Conservation (phyloP, 306 rosid species). For the Malus orientalis region DNA sequence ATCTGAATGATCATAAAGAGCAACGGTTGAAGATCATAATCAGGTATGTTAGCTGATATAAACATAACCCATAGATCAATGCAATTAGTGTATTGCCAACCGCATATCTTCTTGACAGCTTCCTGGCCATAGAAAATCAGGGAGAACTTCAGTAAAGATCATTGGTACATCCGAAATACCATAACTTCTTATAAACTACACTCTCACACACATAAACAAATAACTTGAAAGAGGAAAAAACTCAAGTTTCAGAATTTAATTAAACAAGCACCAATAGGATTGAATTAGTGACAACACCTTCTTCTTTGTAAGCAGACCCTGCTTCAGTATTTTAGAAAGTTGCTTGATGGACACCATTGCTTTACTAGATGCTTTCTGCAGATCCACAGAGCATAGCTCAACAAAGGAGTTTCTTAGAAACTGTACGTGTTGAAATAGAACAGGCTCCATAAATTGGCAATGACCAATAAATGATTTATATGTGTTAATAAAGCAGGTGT, state of each 20-base stretch:
- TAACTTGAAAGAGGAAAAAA: not conserved
- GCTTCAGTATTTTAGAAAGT: slow-evolving; percentile 59
- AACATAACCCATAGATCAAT: slow-evolving; percentile 78
- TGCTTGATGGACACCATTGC: slow-evolving; percentile 48
- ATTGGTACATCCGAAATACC: not conserved
- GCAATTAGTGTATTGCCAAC: slow-evolving; percentile 74
- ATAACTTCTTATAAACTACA: not conserved
- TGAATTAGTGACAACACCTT: slow-evolving; percentile 37
- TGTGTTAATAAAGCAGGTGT: slow-evolving; percentile 63
- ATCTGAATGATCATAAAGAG: slow-evolving; percentile 59
- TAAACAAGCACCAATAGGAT: slow-evolving; percentile 3
- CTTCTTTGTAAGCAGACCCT: slow-evolving; percentile 59
- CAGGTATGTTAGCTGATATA: slow-evolving; percentile 44
- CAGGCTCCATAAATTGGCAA: slow-evolving; percentile 54
- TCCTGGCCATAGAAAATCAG: slow-evolving; percentile 46
- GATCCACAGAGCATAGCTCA: slow-evolving; percentile 73
- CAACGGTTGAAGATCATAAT: slow-evolving; percentile 65
- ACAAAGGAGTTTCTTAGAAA: slow-evolving; percentile 67
- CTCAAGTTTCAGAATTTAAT: slow-evolving; percentile 2
- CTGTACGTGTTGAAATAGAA: slow-evolving; percentile 39
- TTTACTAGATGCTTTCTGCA: slow-evolving; percentile 61
- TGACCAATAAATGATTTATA: slow-evolving; percentile 64
- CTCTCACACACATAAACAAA: not conserved
- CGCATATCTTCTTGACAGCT: slow-evolving; percentile 63
- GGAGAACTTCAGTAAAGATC: slow-evolving; percentile 20